Conservation (phyloP, 1,284 basidiomycete species). For the Pseudozyma sp. region DNA sequence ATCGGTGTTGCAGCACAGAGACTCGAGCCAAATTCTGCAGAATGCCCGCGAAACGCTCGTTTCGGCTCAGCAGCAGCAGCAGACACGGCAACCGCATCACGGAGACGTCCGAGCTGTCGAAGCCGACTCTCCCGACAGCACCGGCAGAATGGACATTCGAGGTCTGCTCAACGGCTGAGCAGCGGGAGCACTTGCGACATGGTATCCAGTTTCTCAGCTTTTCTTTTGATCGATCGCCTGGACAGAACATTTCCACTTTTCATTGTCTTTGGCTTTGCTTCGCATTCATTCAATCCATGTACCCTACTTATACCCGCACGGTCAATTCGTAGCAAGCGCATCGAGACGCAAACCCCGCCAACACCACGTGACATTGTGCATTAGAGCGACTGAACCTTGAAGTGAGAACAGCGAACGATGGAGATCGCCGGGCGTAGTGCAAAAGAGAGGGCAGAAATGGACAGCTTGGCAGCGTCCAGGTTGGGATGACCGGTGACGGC, state of each 20-base stretch:
- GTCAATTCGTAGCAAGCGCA: not conserved
- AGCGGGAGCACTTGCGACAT: not conserved
- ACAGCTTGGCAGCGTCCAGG: no score
- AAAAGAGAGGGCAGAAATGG: no score
- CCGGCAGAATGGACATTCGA: constrained; percentile 41
- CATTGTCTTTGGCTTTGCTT: no score
- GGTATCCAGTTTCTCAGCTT: no score
- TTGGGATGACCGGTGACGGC: no score
- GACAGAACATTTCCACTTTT: not conserved
- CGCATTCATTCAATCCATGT: not conserved
- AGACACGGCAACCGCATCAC: constrained; percentile 9
- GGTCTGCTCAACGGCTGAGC: constrained; percentile 44
- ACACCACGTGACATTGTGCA: no score
- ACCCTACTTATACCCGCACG: not conserved
- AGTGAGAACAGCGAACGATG: no score
- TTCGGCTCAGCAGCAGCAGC: constrained; percentile 26
- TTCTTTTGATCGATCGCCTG: no score
- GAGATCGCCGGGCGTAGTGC: no score
- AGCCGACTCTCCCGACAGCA: constrained; percentile 16
- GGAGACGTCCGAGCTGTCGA: constrained; percentile 2
- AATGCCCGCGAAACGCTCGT: constrained; percentile 39
- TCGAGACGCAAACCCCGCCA: no score
- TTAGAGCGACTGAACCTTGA: no score
- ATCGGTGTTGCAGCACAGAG: not conserved
- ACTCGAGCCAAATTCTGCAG: constrained; percentile 38